Evolutionary conservation across 2,329 filamentous ascomycete species (phyloP), one percentile per base, ranked within the genome.

Genomic region (Periconia macrospinosa): DNA sequence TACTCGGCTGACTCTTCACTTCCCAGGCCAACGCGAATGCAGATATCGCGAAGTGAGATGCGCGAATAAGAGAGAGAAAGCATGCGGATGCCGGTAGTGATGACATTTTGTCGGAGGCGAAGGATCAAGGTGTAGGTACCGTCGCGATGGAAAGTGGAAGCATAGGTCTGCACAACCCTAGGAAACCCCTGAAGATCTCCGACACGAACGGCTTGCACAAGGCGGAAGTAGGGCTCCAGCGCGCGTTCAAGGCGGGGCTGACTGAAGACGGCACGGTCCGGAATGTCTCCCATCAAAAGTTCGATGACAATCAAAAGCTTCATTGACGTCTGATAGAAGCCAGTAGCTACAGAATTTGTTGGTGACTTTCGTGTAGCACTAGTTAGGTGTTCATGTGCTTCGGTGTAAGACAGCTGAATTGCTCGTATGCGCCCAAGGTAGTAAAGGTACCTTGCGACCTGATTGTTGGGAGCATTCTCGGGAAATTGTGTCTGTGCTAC

Each of bases 31-130:
- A 99, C 83, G 45, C 94, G 90, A 54, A 97, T 92, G 79, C 94
- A 99, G 64, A 99, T 99, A 72, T 99, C 94, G 54, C 94, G 89
- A 52, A 99, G 84, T 1, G 93, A 97, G 69, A 99, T 99, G 58
- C 93, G 90, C 55, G 93, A 96, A 80, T 99, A 99, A 18, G 92
- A 96, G 60, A 99, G 82, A 41, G 93, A 97, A 86, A 99, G 96
- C 92, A 97, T 97, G 65, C 94, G 91, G 60, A 99, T 96, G 62
- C 94, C 94, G 3, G 94, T 99, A 82, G 96, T 96, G 85, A 99
- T 97, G 70, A 99, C 94, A 72, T 99, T 99, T 77, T 99, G 94
- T 65, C 94, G 88, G 57, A 99, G 83, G 58, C 94, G 92, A 59
- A 97, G 84, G 66, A 97, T 95, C 53, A 99, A 83, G 11, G 92